Conservation (phyloP, 73 alveolate species). For the Paramecium primaurelia region DNA sequence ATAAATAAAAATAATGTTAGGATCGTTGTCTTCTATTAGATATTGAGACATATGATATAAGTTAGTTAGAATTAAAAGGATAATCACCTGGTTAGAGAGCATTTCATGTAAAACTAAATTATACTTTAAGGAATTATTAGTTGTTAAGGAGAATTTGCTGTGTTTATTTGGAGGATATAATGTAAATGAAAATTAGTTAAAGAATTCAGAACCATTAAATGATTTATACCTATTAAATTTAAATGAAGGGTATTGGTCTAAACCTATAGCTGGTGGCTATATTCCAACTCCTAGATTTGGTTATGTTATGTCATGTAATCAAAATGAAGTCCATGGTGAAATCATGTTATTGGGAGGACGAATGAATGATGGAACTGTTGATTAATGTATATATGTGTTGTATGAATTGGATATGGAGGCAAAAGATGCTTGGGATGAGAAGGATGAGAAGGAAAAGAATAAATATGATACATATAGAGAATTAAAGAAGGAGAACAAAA, state of each 20-base stretch:
- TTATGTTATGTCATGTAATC: constrained; percentile 53
- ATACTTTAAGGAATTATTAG: background rate
- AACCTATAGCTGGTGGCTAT: constrained; percentile 57
- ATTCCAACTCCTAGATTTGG: constrained; percentile 56
- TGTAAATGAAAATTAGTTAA: constrained; percentile 38
- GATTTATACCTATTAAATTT: constrained; percentile 52
- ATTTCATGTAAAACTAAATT: constrained; percentile 18
- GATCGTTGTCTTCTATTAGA: constrained; percentile 46
- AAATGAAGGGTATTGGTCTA: constrained; percentile 58
- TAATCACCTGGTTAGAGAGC: constrained; percentile 60
- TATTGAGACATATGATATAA: constrained; percentile 7
- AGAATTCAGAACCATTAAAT: constrained; percentile 41
- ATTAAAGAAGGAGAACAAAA: constrained; percentile 50
- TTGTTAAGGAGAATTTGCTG: constrained; percentile 49
- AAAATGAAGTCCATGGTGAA: constrained; percentile 53
- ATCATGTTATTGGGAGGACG: constrained; percentile 54
- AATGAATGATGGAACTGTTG: constrained; percentile 39
- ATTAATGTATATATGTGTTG: constrained; percentile 29
- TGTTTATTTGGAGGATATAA: constrained; percentile 58
- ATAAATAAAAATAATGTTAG: constrained; percentile 39
- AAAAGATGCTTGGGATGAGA: constrained; percentile 55
- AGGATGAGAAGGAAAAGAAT: constrained; percentile 36
- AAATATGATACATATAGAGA: constrained; percentile 55
- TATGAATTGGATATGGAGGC: constrained; percentile 54
- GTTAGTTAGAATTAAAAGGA: constrained; percentile 46